These are phyloP conservation scores for Podila minutissima DNA, from an alignment of 192 early-diverging fungal species.

Conservation along the genomic window DNA sequence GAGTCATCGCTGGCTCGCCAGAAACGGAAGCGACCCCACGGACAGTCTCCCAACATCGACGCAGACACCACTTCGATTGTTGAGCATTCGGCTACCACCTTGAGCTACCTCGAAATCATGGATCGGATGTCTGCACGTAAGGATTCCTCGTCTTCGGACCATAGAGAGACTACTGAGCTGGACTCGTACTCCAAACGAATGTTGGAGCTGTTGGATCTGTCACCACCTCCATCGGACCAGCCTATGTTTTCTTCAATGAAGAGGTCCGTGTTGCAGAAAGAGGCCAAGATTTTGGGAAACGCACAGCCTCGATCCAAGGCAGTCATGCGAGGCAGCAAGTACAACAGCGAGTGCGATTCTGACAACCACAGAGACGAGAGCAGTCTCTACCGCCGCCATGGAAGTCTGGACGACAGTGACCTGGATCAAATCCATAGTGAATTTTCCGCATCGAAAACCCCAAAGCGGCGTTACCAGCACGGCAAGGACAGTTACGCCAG, in stretches of 20 bases:
- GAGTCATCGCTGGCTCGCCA: neutral
- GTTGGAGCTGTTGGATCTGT: slow-evolving; percentile 15
- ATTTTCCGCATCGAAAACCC: neutral
- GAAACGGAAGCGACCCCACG: neutral
- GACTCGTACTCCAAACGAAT: slow-evolving; percentile 23
- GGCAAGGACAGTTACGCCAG: no score
- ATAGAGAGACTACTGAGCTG: neutral
- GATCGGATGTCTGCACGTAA: slow-evolving; percentile 13
- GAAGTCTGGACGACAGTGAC: neutral
- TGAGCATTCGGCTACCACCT: slow-evolving; percentile 29
- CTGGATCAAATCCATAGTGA: neutral
- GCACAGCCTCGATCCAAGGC: no score
- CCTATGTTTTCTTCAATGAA: neutral
- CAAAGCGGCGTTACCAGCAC: neutral
- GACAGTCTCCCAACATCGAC: neutral
- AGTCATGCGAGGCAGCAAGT: no score
- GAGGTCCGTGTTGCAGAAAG: neutral
- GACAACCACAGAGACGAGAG: neutral
- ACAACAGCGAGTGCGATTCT: no score
- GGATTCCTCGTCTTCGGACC: slow-evolving; percentile 1
- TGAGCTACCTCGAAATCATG: slow-evolving; percentile 4
- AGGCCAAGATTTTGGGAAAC: no score
- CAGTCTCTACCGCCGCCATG: neutral
- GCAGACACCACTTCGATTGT: slow-evolving; percentile 7
- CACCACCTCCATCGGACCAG: neutral